A percentile compares a stretch with the other conserved stretches of the same genome.
Evolutionary conservation across 164 flowering plant genomes (phyloP).

Genomic region (Vitis amurensis): DNA sequence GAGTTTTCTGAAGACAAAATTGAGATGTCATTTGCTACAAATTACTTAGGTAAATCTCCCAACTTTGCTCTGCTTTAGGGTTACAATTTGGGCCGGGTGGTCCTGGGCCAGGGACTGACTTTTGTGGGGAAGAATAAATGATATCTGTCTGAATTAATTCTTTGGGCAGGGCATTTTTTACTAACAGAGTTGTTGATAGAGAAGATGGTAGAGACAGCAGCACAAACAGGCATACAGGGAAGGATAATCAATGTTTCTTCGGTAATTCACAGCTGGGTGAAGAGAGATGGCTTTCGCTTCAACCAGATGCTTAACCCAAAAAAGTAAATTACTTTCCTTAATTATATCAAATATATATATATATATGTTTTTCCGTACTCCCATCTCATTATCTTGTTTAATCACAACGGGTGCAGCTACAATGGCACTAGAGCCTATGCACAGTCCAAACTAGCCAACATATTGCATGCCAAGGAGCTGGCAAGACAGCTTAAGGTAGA

Average conservation of each 20-base stretch:
- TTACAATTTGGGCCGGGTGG: no score
- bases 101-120: no score
- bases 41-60: constrained; percentile 72
- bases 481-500: constrained; percentile 74
- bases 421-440: constrained; percentile 90
- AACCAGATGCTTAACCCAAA: constrained; percentile 60
- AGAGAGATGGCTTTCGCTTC: constrained; percentile 57
- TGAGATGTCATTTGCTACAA: constrained; percentile 96
- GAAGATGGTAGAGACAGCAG: constrained; percentile 84
- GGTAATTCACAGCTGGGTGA: constrained; percentile 83
- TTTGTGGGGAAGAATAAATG: no score
- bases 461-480: constrained; percentile 85
- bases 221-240: constrained; percentile 69
- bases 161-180: constrained; percentile 75
- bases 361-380: not conserved
- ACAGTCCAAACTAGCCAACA: constrained; percentile 82
- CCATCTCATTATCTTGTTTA: no score
- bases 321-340: constrained; percentile 32
- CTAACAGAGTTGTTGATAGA: constrained; percentile 76
- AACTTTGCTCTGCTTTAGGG: not conserved
- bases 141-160: not conserved
- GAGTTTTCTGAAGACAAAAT: constrained; percentile 92
- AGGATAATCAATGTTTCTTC: constrained; percentile 95
- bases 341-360: not conserved
- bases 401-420: constrained; percentile 46